Base-by-base conservation (phyloP, 805 yeast genomes). In the Ogataea philodendri region DNA sequence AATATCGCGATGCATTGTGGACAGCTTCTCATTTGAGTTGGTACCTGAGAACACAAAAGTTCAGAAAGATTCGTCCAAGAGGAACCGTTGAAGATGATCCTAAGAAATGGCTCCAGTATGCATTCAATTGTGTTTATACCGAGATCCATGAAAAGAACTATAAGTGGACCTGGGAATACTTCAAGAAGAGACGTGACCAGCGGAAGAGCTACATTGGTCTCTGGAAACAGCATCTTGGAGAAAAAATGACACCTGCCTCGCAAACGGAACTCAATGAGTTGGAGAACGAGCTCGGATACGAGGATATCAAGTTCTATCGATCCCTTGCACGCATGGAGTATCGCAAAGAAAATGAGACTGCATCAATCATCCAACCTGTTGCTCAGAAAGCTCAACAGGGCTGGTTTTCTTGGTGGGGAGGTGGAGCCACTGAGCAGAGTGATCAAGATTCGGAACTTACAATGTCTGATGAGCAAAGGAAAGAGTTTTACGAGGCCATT, bases 401-500 rank as follows among this genome's bases (percentile, higher is more conserved):
- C 3, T 83, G 90, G 93, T 62, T 78, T 35, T 73, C 82, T 0
- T 70, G 79, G 7, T 77, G 88, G 78, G 80, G 89, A 84, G 39
- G 45, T 9, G 35, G 30, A 7, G 17, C 26, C 19, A 21, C 39
- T 9, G 26, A 39, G 15, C 34, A 37, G 2, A 42, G 39, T 25
- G 30, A 57, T 3, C 32, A 52, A 1, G 41, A 53, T 3, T 51
- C 55, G 3, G 63, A 68, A 2, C 55, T 79, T 17, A 65, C 67
- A 5, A 73, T 93, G 57, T 76, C 93, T 0, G 95, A 86, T 9
- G 95, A 88, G 47, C 96, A 93, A 53, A 72, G 85, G 44, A 72
- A 86, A 53, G 98, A 94, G 41, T 67, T 93, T 14, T 89, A 87
- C 53, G 95, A 86, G 42, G 95, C 97, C 0, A 89, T 93, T 45